These are phyloP conservation scores for Chytriomyces hyalinus DNA, from an alignment of 192 early-diverging fungal species.

Conservation along the genomic window DNA sequence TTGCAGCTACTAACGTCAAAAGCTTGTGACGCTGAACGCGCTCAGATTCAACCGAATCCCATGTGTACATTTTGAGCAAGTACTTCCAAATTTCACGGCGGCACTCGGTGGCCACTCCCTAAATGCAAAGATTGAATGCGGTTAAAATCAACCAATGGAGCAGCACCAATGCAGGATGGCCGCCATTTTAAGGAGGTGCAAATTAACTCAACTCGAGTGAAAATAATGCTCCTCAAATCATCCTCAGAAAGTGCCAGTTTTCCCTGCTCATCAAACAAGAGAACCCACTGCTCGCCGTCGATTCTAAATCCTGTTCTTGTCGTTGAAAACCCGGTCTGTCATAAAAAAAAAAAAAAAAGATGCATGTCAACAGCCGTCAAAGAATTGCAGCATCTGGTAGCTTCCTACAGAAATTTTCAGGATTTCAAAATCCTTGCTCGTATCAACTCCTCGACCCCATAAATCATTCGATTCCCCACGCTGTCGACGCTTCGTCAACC, in stretches of 20 bases:
- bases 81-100: slow-evolving; percentile 90
- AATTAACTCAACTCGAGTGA: slow-evolving; percentile 33
- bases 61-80: slow-evolving; percentile 82
- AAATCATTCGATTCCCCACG: neutral
- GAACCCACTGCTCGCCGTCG: slow-evolving; percentile 47
- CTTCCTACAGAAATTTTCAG: slow-evolving; percentile 30
- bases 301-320: neutral
- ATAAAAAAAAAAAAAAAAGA: too few relatives aligned
- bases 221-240: slow-evolving; percentile 47
- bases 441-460: slow-evolving; percentile 32
- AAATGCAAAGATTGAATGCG: neutral
- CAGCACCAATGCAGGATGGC: neutral
- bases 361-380: neutral
- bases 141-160: neutral
- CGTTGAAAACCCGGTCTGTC: neutral
- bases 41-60: slow-evolving; percentile 77
- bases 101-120: slow-evolving; percentile 80
- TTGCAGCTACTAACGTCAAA: slow-evolving; percentile 50
- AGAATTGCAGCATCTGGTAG: neutral
- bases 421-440: slow-evolving; percentile 48
- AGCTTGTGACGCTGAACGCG: slow-evolving; percentile 59
- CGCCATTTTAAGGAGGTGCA: neutral
- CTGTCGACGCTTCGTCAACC: neutral
- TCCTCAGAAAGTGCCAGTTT: slow-evolving; percentile 33
- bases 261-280: slow-evolving; percentile 49